These are phyloP conservation scores for Porcisia hertigi DNA, from an alignment of 208 protist genomes.

Conservation along the genomic window DNA sequence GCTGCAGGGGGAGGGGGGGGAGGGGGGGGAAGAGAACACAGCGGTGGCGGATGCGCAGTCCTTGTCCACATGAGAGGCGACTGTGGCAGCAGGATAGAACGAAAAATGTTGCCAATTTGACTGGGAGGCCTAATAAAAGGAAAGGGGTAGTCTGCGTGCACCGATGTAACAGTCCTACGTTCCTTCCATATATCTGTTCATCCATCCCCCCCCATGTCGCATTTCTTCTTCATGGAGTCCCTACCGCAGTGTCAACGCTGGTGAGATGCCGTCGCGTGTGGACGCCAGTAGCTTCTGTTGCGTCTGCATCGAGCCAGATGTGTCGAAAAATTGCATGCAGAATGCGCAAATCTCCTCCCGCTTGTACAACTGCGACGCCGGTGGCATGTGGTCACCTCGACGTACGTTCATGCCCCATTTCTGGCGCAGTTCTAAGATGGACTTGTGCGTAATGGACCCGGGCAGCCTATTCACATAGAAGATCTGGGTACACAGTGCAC, in stretches of 20 bases:
- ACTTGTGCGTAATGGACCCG: constrained; percentile 93
- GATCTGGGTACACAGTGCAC: constrained; percentile 86
- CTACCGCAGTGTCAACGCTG: constrained; percentile 75
- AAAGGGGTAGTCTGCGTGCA: neutral
- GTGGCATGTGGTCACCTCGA: constrained; percentile 84
- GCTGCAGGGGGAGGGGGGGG: neutral
- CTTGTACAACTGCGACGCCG: constrained; percentile 92
- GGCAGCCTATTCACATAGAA: constrained; percentile 93
- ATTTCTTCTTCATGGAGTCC: neutral
- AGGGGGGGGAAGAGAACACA: neutral
- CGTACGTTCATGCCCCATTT: constrained; percentile 89
- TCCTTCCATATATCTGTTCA: neutral
- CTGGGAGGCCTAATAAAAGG: neutral
- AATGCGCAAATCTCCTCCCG: constrained; percentile 92
- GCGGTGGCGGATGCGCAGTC: no score
- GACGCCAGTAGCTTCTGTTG: constrained; percentile 88
- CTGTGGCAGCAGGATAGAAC: neutral
- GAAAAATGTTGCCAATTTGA: neutral
- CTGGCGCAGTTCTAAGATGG: constrained; percentile 88
- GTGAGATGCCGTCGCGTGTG: constrained; percentile 85
- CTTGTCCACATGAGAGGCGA: neutral
- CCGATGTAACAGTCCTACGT: neutral
- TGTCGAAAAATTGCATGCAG: constrained; percentile 95
- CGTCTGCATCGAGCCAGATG: constrained; percentile 77
- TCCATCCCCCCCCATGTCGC: neutral